Evolutionary conservation across 1,284 basidiomycete genomes (phyloP), one percentile per base, ranked within the genome.

Genomic region (Ganoderma meredithae): DNA sequence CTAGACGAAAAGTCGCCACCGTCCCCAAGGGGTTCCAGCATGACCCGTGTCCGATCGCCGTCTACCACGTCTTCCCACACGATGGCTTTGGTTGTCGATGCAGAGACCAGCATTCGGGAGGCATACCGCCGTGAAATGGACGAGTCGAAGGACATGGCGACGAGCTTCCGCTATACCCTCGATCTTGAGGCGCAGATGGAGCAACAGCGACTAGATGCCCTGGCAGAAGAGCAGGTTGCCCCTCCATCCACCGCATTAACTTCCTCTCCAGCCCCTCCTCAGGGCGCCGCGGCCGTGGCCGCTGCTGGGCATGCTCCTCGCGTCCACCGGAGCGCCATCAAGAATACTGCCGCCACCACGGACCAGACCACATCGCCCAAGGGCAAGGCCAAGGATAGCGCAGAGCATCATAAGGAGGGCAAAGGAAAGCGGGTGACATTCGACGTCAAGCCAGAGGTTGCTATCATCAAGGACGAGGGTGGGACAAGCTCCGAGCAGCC

Each of bases 381-480:
- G 49, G 63, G 69, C 44, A 69, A 69, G 9, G 47, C 72, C 17
- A 58, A 64, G 17, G 59, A 66, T 22, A 60, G 43, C 22, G 55
- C 52, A 12, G 65, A 59, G 25, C 63, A 71, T 49, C 55, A 61
- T 10, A 71, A 73, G 53, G 70, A 74, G n/a, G 53, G 67, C 40
- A 91, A 88, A 75, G 85, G 83, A 47, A 90, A 88, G 75, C 82
- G 89, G 76, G 91, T 94, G 25, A 92, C 90, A 10, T 94, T 94
- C 73, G 86, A 92, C 71, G 85, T 91, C 61, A 81, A 89, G 75
- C 84, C 88, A 19, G 86, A 83, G 52, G 83, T 85, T 10, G 78
- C 83, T 36, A 82, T 84, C 56, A 85, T 85, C 65, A 82, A 84
- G 36, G 69, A 69, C 40, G 70, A 73, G 22, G 53, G 56, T 31